These are phyloP conservation scores for Tephrocybe sp. DNA, from an alignment of 768 basidiomycete species.

Conservation along the genomic window DNA sequence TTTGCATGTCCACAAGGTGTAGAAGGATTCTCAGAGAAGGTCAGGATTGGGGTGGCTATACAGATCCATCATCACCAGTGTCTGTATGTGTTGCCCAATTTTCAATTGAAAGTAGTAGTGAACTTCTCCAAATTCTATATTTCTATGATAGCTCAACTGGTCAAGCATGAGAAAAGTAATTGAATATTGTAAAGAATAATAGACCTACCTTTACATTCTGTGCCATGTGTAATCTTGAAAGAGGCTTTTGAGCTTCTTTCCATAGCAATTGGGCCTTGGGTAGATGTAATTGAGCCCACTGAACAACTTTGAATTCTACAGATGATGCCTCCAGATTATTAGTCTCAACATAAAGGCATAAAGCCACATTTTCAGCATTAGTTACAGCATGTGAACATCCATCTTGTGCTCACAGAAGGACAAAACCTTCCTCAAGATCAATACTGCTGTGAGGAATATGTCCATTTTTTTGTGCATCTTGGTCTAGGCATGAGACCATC, in stretches of 20 bases:
- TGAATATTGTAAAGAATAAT: not conserved
- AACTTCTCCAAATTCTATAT: slow-evolving; percentile 14
- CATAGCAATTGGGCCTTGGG: slow-evolving; percentile 20
- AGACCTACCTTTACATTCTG: not conserved
- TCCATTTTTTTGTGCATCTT: too few relatives aligned
- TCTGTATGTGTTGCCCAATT: not conserved
- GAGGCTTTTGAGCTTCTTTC: slow-evolving; percentile 6
- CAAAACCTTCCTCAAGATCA: too few relatives aligned
- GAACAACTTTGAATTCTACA: not conserved
- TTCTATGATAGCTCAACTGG: slow-evolving; percentile 5
- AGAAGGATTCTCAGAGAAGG: too few relatives aligned
- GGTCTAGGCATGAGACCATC: too few relatives aligned
- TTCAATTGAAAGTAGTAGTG: slow-evolving; percentile 12
- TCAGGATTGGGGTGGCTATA: slow-evolving; percentile 9
- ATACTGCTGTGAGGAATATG: too few relatives aligned
- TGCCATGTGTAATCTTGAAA: not conserved
- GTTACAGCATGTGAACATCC: too few relatives aligned
- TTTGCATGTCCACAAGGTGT: too few relatives aligned
- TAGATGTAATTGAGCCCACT: slow-evolving; percentile 19
- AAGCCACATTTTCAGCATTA: too few relatives aligned
- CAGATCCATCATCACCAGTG: slow-evolving; percentile 11
- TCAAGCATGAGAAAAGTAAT: too few relatives aligned
- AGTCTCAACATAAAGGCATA: too few relatives aligned
- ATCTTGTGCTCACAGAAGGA: too few relatives aligned
- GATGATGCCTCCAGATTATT: slow-evolving; percentile 5